phyloP scores from a whole-genome alignment of 1,284 basidiomycete species.

The Coriolopsis trogii region DNA sequence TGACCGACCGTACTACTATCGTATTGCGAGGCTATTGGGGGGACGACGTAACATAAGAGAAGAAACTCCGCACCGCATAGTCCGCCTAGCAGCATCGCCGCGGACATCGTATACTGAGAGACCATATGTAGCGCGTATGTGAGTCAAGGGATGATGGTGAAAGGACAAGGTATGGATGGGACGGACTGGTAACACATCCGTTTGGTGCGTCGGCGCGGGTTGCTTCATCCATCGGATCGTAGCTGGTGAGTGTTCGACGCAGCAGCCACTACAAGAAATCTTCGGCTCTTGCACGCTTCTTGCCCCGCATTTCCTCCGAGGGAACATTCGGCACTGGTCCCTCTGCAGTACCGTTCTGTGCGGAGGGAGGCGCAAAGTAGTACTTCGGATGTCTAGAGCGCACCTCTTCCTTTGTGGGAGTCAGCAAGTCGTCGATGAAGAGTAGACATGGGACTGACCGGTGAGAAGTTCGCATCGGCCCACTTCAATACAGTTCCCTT shows the following conservation, averaged over 20 bases:
- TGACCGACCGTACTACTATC: conserved; percentile 32
- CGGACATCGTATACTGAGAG: background rate
- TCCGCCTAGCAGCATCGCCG: background rate
- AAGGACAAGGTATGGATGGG: conserved; percentile 27
- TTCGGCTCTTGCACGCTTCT: conserved; percentile 78
- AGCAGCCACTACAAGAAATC: conserved; percentile 59
- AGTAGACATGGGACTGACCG: conserved; percentile 47
- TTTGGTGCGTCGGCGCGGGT: conserved; percentile 17
- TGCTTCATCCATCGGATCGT: conserved; percentile 7
- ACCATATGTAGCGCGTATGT: conserved; percentile 18
- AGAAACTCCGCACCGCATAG: conserved; percentile 29
- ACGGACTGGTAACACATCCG: conserved; percentile 39
- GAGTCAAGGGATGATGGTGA: conserved; percentile 22
- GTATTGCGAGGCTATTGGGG: conserved; percentile 21
- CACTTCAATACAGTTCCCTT: conserved; percentile 79
- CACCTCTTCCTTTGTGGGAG: conserved; percentile 68
- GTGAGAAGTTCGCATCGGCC: conserved; percentile 75
- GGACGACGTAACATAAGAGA: conserved; percentile 17
- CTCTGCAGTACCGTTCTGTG: conserved; percentile 16
- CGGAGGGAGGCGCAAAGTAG: conserved; percentile 47
- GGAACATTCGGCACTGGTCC: conserved; percentile 30
- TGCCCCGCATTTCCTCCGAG: conserved; percentile 66
- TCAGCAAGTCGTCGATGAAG: background rate
- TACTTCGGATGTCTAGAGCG: conserved; percentile 79
- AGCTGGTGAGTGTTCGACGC: background rate